These are phyloP conservation scores for Pseudogymnoascus sp. DNA, from an alignment of 2,329 filamentous ascomycete genomes.

Conservation along the genomic window DNA sequence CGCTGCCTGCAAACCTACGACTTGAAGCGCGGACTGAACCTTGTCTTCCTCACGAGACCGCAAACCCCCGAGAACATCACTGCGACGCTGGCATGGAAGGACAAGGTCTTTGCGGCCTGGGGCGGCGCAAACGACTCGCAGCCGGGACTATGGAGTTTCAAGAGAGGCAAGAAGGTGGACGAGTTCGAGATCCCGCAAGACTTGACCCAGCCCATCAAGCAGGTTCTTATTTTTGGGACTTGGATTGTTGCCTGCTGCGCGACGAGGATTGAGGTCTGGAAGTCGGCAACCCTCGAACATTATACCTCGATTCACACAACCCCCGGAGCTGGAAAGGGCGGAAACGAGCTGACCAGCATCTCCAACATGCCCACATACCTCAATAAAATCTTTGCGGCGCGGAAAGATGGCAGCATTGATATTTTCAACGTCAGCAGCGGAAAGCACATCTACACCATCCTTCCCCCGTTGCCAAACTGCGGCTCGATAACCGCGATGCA, in stretches of 20 bases:
- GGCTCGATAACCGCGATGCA: conserved; percentile 83
- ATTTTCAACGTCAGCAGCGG: conserved; percentile 96
- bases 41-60: conserved; percentile 87
- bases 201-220: conserved; percentile 61
- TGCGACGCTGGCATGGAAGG: conserved; percentile 79
- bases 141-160: conserved; percentile 77
- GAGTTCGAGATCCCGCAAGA: conserved; percentile 62
- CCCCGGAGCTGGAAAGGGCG: conserved; percentile 45
- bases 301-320: conserved; percentile 71
- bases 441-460: conserved; percentile 82
- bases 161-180: conserved; percentile 76
- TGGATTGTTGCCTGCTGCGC: conserved; percentile 79
- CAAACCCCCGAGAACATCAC: conserved; percentile 82
- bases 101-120: conserved; percentile 84
- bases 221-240: conserved; percentile 75
- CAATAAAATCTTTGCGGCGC: conserved; percentile 90
- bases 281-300: conserved; percentile 71
- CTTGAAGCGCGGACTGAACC: conserved; percentile 76
- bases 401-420: conserved; percentile 80
- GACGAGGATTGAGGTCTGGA: conserved; percentile 83
- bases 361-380: conserved; percentile 89
- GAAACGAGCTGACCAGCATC: conserved; percentile 65
- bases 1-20: conserved; percentile 92
- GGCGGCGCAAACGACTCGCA: conserved; percentile 49
- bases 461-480: conserved; percentile 62